Evolutionary conservation across 2,329 filamentous ascomycete species (phyloP).

Genomic region (Colletotrichum higginsianum): DNA sequence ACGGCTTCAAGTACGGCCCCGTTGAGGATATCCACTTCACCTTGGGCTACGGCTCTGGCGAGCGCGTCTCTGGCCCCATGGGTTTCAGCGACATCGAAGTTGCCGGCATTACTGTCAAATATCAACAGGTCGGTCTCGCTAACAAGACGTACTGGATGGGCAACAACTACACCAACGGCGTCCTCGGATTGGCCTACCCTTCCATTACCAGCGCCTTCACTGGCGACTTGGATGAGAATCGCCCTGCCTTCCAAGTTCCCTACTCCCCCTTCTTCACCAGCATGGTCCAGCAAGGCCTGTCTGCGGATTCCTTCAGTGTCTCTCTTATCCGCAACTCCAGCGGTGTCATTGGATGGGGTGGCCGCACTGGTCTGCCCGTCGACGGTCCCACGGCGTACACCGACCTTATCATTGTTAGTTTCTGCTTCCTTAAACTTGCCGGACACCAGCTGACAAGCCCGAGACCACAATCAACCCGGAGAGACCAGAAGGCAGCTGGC

Average conservation of each 20-base stretch:
- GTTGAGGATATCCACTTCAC: slow-evolving; percentile 62
- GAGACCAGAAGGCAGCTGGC: slow-evolving; percentile 56
- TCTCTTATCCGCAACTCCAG: slow-evolving; percentile 63
- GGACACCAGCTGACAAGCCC: slow-evolving; percentile 17
- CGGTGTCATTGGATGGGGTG: slow-evolving; percentile 64
- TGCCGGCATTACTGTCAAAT: slow-evolving; percentile 59
- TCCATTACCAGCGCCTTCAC: slow-evolving; percentile 64
- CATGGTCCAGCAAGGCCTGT: slow-evolving; percentile 61
- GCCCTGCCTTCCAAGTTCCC: slow-evolving; percentile 54
- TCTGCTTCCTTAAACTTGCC: neutral
- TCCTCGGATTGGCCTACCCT: slow-evolving; percentile 67
- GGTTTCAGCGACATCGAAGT: slow-evolving; percentile 62
- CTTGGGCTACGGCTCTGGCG: slow-evolving; percentile 64
- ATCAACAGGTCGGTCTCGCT: slow-evolving; percentile 65
- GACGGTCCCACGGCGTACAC: slow-evolving; percentile 51
- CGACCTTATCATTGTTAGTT: slow-evolving; percentile 62
- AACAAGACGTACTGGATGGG: slow-evolving; percentile 66
- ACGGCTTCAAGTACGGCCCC: slow-evolving; percentile 57
- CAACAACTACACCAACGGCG: slow-evolving; percentile 66
- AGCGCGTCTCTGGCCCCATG: slow-evolving; percentile 63
- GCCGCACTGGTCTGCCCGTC: slow-evolving; percentile 54
- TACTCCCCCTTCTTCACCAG: slow-evolving; percentile 66
- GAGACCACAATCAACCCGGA: slow-evolving; percentile 61
- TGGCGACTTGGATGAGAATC: slow-evolving; percentile 56
- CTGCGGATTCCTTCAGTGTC: slow-evolving; percentile 64